Evolutionary conservation across 2,329 filamentous ascomycete species (phyloP).

Genomic region (Talaromyces sp.): DNA sequence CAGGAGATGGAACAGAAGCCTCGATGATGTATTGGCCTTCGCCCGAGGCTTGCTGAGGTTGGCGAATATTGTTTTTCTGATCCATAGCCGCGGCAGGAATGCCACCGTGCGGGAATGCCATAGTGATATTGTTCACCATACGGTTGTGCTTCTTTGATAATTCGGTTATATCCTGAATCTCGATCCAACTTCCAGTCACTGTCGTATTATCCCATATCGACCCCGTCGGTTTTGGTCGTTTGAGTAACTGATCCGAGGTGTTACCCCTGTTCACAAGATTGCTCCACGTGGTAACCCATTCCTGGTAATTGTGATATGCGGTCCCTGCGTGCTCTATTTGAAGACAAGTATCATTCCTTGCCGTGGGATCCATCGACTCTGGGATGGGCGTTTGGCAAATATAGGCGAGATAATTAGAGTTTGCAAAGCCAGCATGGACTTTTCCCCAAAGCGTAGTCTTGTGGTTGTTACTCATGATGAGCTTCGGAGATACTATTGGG

Average conservation of each 20-base stretch:
- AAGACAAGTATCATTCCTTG: slow-evolving; percentile 62
- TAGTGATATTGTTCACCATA: slow-evolving; percentile 73
- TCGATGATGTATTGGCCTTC: slow-evolving; percentile 69
- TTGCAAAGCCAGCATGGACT: slow-evolving; percentile 66
- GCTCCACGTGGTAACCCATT: slow-evolving; percentile 63
- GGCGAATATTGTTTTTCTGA: slow-evolving; percentile 66
- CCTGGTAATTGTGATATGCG: slow-evolving; percentile 68
- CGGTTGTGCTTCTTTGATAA: slow-evolving; percentile 56
- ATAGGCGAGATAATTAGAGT: slow-evolving; percentile 57
- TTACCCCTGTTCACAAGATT: slow-evolving; percentile 48
- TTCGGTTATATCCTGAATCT: slow-evolving; percentile 57
- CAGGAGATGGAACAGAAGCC: slow-evolving; percentile 71
- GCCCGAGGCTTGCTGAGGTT: slow-evolving; percentile 66
- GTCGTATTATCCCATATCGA: slow-evolving; percentile 74
- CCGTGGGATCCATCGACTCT: slow-evolving; percentile 39
- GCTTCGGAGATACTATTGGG: slow-evolving; percentile 65
- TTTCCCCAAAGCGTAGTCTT: slow-evolving; percentile 55
- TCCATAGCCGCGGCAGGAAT: slow-evolving; percentile 67
- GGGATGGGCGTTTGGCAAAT: slow-evolving; percentile 66
- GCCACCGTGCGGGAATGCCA: slow-evolving; percentile 75
- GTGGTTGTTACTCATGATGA: slow-evolving; percentile 62
- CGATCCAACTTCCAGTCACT: slow-evolving; percentile 69
- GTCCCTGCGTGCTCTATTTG: slow-evolving; percentile 71
- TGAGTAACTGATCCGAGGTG: slow-evolving; percentile 42
- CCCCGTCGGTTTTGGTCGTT: slow-evolving; percentile 63